Conservation (phyloP, 148 eudicot species). For the Suaeda aralocaspica region DNA sequence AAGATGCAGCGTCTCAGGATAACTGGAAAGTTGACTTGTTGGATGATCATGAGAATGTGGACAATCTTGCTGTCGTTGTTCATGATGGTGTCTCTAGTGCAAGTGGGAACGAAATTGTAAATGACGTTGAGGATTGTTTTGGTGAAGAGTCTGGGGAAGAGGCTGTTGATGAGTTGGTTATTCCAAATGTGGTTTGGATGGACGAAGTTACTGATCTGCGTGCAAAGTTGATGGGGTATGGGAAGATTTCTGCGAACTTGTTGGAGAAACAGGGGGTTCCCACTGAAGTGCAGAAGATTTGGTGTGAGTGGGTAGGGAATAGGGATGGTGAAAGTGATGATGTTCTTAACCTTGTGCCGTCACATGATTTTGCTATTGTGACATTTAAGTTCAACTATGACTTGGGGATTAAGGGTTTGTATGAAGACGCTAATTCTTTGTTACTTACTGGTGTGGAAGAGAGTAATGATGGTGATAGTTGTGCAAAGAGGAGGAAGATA, state of each 20-base stretch:
- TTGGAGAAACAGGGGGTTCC: slow-evolving; percentile 38
- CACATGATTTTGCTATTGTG: slow-evolving; percentile 71
- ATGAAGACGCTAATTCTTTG: slow-evolving; percentile 41
- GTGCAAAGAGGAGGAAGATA: slow-evolving; percentile 46
- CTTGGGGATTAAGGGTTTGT: slow-evolving; percentile 66
- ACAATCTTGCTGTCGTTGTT: slow-evolving; percentile 52
- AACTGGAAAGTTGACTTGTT: slow-evolving; percentile 20
- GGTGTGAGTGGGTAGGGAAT: slow-evolving; percentile 93
- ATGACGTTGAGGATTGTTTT: slow-evolving; percentile 13
- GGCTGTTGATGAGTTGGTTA: slow-evolving; percentile 35
- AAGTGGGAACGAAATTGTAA: slow-evolving; percentile 13
- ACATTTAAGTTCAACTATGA: slow-evolving; percentile 59
- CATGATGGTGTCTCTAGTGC: slow-evolving; percentile 18
- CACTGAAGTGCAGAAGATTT: slow-evolving; percentile 41
- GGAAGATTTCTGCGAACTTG: slow-evolving; percentile 58
- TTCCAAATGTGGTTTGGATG: slow-evolving; percentile 59
- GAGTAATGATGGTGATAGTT: slow-evolving; percentile 27
- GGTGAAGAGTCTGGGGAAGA: slow-evolving; percentile 23
- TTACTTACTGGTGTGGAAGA: slow-evolving; percentile 49
- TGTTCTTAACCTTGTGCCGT: slow-evolving; percentile 22
- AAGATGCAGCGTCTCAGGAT: slow-evolving; percentile 17
- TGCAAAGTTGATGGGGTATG: slow-evolving; percentile 56
- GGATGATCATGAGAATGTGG: slow-evolving; percentile 21
- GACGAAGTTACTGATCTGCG: slow-evolving; percentile 51
- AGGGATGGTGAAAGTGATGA: slow-evolving; percentile 20